Base-by-base conservation (phyloP, 2,329 filamentous ascomycete genomes). In the Xylariaceae sp. region DNA sequence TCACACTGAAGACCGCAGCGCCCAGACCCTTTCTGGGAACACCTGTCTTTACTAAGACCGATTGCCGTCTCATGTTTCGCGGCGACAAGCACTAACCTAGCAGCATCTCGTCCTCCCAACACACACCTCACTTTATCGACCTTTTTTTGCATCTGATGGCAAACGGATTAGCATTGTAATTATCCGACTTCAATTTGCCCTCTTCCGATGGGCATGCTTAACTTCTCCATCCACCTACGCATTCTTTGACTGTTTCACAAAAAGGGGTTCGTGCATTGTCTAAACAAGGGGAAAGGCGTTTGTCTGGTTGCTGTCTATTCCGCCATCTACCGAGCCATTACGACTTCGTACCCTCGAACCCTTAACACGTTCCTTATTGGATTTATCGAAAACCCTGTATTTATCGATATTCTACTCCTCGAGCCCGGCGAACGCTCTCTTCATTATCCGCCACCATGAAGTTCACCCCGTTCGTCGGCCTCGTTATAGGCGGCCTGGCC, bases 391-490 rank as follows among this genome's bases (percentile, higher is more conserved):
- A 40, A 42, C 40, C 40, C 20, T 21, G 23, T 19, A 48, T 46
- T 54, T 49, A 42, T 7, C 16, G 5, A 7, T 44, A 48, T 21
- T 19, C 46, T 4, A 37, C 23, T 44, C 40, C 21, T 42, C 18
- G 20, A 10, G 14, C n/a, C 20, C 40, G 16, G 40, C 16, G 43
- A 40, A 50, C 56, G 21, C 42, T 29, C 37, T 46, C 43, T 58
- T 43, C 20, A 52, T 48, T 18, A 50, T 45, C 50, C 20, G 12
- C 60, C 65, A 65, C 55, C 53, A 85, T 85, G 82, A 84, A 79
- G 74, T 64, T 79, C 60, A 69, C 75, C 57, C 77, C 82, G 57
- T 65, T 85, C 50, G 68, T 89, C 55, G 77, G 81, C 72, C 75
- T 85, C 48, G 72, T 80, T 29, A 60, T 65, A 45, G 65, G 69